Percentiles rank a stretch among this genome's conserved stretches.
Evolutionary conservation across 345 rosid genomes (phyloP).

Genomic region (Erodium maritimum): DNA sequence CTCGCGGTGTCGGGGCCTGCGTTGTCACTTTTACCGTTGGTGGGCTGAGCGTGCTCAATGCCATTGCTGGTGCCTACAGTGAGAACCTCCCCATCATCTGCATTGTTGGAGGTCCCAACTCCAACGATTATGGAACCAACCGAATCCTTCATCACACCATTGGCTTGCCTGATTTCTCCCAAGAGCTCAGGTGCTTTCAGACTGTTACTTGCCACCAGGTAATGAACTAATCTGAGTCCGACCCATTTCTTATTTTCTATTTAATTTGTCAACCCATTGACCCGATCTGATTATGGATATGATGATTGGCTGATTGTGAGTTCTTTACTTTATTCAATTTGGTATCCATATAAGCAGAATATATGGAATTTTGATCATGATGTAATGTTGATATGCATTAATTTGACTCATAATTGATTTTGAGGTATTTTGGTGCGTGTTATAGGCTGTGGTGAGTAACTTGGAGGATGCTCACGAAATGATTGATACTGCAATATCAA

Average conservation of each 20-base stretch:
- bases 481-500: constrained; percentile 41
- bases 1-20: constrained; percentile 57
- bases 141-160: constrained; percentile 58
- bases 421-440: too few relatives aligned
- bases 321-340: neutral
- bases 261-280: too few relatives aligned
- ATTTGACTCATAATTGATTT: too few relatives aligned
- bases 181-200: constrained; percentile 51
- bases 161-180: constrained; percentile 51
- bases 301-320: too few relatives aligned
- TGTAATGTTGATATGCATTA: too few relatives aligned
- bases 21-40: constrained; percentile 65
- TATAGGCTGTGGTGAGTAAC: constrained; percentile 40
- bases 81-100: constrained; percentile 54
- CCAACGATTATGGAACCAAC: constrained; percentile 53
- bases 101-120: constrained; percentile 53
- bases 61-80: constrained; percentile 56
- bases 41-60: constrained; percentile 46
- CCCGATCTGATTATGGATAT: too few relatives aligned
- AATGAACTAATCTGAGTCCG: too few relatives aligned
- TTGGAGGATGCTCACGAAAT: constrained; percentile 54
- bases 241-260: too few relatives aligned
- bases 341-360: too few relatives aligned
- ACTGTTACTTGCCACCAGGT: constrained; percentile 58
- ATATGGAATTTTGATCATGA: too few relatives aligned